These are phyloP conservation scores for Trichocomaceae sp. DNA, from an alignment of 2,329 filamentous ascomycete genomes.

Conservation along the genomic window DNA sequence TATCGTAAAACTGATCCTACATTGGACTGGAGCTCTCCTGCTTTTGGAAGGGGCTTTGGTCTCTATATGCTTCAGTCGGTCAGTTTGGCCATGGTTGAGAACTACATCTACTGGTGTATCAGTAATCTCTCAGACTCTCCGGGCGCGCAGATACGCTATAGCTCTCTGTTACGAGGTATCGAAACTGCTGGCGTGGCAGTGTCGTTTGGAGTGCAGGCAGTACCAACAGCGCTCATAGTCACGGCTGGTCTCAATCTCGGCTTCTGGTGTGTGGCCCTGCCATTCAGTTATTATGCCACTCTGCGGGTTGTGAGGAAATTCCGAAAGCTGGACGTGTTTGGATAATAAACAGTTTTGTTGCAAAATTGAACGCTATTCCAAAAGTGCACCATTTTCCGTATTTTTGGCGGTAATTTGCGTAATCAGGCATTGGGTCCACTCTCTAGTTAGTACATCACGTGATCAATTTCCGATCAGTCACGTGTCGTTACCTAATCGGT, in stretches of 20 bases:
- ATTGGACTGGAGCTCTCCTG: conserved; percentile 39
- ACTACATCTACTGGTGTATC: conserved; percentile 46
- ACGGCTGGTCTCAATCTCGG: conserved; percentile 41
- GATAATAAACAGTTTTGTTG: not conserved
- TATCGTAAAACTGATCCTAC: conserved; percentile 38
- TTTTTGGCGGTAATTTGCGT: no score
- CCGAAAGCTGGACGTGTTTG: conserved; percentile 21
- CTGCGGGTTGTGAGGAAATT: conserved; percentile 38
- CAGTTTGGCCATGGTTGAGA: conserved; percentile 37
- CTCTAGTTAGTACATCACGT: no score
- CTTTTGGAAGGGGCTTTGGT: conserved; percentile 40
- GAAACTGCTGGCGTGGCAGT: conserved; percentile 39
- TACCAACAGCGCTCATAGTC: conserved; percentile 38
- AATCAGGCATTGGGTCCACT: no score
- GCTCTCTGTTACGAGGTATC: conserved; percentile 38
- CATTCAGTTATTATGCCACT: conserved; percentile 42
- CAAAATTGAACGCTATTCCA: no score
- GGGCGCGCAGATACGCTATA: conserved; percentile 42
- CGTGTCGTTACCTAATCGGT: no score
- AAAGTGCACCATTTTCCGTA: no score
- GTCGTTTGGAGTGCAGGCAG: conserved; percentile 41
- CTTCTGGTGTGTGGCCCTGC: conserved; percentile 38
- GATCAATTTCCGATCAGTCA: no score
- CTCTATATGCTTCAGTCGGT: conserved; percentile 39
- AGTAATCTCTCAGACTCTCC: conserved; percentile 41